Evolutionary conservation across 345 rosid genomes (phyloP).

Genomic region (Trapa bicornis): DNA sequence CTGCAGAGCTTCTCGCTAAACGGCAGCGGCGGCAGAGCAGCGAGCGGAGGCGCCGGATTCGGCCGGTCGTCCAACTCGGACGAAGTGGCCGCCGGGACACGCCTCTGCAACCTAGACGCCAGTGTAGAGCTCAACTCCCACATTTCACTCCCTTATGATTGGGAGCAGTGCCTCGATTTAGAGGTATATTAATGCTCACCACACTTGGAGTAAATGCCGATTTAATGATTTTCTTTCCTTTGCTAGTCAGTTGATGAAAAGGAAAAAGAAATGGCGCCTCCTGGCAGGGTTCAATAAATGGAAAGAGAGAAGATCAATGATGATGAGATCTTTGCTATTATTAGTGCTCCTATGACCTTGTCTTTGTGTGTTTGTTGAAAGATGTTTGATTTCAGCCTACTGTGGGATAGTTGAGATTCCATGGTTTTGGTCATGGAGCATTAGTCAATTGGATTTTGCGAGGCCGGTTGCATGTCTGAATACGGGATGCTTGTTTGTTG

Average conservation of each 20-base stretch:
- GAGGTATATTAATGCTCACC: conserved; percentile 25
- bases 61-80: conserved; percentile 39
- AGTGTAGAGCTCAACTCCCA: conserved; percentile 63
- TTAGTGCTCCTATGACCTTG: neutral
- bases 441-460: too few species aligned
- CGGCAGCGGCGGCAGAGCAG: conserved; percentile 14
- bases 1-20: conserved; percentile 62
- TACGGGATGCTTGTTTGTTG: too few species aligned
- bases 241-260: neutral
- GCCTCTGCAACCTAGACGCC: conserved; percentile 24
- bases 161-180: conserved; percentile 92
- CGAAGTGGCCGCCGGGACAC: conserved; percentile 9
- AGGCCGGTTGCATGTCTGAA: too few species aligned
- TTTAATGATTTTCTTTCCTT: neutral
- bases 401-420: too few species aligned
- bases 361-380: neutral
- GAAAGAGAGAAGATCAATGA: conserved; percentile 7
- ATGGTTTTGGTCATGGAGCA: neutral
- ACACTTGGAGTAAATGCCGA: neutral
- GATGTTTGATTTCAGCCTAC: neutral
- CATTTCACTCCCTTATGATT: conserved; percentile 57
- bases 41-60: conserved; percentile 11
- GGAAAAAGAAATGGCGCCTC: conserved; percentile 9
- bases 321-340: conserved; percentile 28
- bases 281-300: conserved; percentile 39